These are phyloP conservation scores for Clarireedia homoeocarpa DNA, from an alignment of 2,329 filamentous ascomycete species.

Conservation along the genomic window DNA sequence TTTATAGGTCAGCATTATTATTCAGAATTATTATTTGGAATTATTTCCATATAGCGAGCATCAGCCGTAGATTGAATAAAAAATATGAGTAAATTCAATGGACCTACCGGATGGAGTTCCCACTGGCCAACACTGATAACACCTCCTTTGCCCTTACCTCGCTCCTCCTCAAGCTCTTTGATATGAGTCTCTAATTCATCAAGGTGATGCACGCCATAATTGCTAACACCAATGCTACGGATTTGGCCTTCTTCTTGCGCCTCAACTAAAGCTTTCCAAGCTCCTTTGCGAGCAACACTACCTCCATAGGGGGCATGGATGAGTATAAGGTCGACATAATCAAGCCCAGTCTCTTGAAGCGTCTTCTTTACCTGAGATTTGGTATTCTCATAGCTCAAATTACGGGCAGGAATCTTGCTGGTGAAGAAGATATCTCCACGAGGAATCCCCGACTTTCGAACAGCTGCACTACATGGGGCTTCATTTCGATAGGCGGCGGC, in stretches of 20 bases:
- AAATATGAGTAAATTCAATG: background rate
- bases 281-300: conserved; percentile 45
- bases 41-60: too few relatives aligned
- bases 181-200: conserved; percentile 53
- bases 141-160: conserved; percentile 57
- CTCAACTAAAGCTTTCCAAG: conserved; percentile 58
- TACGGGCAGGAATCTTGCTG: conserved; percentile 46
- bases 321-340: conserved; percentile 60
- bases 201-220: conserved; percentile 57
- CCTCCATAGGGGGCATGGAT: conserved; percentile 56
- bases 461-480: conserved; percentile 43
- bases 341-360: conserved; percentile 48
- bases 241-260: conserved; percentile 53
- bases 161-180: conserved; percentile 51
- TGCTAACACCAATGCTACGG: conserved; percentile 55
- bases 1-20: too few relatives aligned
- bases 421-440: conserved; percentile 54
- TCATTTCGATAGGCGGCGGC: conserved; percentile 53
- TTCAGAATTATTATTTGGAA: too few relatives aligned
- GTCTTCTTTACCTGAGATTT: conserved; percentile 57
- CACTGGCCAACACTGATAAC: conserved; percentile 78
- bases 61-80: background rate
- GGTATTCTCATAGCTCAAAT: conserved; percentile 55
- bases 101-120: conserved; percentile 64
- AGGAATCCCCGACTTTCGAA: conserved; percentile 42